phyloP scores from a whole-genome alignment of 169 alveolate species.

The Plasmodium falciparum region DNA sequence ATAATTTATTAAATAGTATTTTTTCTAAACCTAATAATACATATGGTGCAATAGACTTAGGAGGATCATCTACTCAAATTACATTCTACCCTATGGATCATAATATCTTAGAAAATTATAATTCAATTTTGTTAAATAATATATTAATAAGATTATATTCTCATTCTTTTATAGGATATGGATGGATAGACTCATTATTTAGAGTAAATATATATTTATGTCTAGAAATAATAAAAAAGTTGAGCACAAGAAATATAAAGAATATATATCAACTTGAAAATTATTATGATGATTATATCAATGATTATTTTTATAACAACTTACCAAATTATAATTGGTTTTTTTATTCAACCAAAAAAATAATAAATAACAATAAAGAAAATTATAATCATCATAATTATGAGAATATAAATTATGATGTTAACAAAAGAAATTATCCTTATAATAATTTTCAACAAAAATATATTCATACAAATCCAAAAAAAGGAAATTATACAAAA shows the following conservation, averaged over 20 bases:
- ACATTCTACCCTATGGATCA: not conserved
- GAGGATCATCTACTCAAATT: not conserved
- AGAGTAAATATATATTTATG: conserved; percentile 1
- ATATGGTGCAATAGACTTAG: conserved; percentile 7
- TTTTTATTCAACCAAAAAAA: not conserved
- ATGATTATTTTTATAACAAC: not conserved
- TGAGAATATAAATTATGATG: not conserved
- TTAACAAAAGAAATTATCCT: not conserved
- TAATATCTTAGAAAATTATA: not conserved
- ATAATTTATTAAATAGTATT: not conserved
- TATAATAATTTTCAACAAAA: not conserved
- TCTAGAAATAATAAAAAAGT: not conserved
- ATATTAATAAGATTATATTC: not conserved
- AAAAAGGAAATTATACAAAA: not conserved
- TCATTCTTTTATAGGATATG: conserved; percentile 7
- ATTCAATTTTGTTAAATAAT: not conserved
- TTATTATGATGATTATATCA: not conserved
- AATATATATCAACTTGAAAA: not conserved
- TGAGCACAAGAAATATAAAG: not conserved
- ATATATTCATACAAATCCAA: not conserved
- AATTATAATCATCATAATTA: not conserved
- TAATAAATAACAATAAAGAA: not conserved
- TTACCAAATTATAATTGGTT: not conserved
- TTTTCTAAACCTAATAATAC: not conserved
- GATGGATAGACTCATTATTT: not conserved